Percentiles rank a stretch among this genome's conserved stretches.
phyloP scores from a whole-genome alignment of 1,284 basidiomycete genomes.

The Fomitopsis palustris region DNA sequence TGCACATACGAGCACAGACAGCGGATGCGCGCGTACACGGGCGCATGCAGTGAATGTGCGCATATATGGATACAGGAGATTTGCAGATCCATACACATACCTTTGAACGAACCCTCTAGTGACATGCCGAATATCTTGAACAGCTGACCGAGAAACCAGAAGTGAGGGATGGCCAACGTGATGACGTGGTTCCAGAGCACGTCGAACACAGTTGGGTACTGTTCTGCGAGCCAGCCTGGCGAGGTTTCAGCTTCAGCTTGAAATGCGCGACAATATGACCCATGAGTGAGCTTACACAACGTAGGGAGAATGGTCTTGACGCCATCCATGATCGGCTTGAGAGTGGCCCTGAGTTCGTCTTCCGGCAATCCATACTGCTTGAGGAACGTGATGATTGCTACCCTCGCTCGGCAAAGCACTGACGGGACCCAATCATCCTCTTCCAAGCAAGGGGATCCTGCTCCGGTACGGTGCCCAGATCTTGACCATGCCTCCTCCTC shows the following conservation, averaged over 20 bases:
- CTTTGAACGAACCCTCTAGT: conserved; percentile 23
- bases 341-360: background rate
- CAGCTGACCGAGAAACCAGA: conserved; percentile 19
- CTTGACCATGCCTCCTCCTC: too few relatives aligned
- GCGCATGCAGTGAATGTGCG: too few relatives aligned
- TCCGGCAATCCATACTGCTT: background rate
- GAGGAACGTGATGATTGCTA: background rate
- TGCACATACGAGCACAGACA: too few relatives aligned
- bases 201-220: conserved; percentile 21
- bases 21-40: too few relatives aligned
- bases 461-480: too few relatives aligned
- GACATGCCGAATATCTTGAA: conserved; percentile 23
- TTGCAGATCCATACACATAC: conserved; percentile 6
- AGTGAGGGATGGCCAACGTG: conserved; percentile 16
- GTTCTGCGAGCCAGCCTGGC: conserved; percentile 25
- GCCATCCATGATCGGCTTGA: background rate
- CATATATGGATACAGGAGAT: background rate
- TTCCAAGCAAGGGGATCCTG: background rate
- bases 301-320: background rate
- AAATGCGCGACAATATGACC: background rate
- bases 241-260: background rate
- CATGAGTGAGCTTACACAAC: background rate
- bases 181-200: conserved; percentile 11
- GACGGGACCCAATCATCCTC: too few relatives aligned
- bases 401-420: background rate